phyloP scores from a whole-genome alignment of 495 filamentous ascomycete genomes.

The Podospora pseudoanserina region DNA sequence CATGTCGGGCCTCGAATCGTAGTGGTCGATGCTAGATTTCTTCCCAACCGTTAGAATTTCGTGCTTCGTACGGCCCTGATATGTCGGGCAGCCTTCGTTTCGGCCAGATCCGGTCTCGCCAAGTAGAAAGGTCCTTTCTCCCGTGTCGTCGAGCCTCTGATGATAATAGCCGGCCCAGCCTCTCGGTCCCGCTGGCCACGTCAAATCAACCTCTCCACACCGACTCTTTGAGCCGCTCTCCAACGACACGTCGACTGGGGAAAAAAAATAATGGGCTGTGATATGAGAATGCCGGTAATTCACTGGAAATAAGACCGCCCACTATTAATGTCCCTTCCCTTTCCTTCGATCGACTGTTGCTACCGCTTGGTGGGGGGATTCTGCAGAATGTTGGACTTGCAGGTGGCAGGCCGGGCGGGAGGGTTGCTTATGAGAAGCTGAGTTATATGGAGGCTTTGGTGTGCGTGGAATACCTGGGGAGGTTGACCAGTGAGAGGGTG shows the following conservation, averaged over 20 bases:
- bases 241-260: slow-evolving; percentile 12
- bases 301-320: slow-evolving; percentile 14
- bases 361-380: slow-evolving; percentile 1
- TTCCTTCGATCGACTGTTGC: slow-evolving; percentile 3
- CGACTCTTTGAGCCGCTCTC: slow-evolving; percentile 26
- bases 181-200: slow-evolving; percentile 27
- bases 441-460: background rate
- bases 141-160: slow-evolving; percentile 21
- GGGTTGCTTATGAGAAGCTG: slow-evolving; percentile 22
- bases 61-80: background rate
- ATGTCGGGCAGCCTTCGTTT: background rate
- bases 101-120: slow-evolving; percentile 17
- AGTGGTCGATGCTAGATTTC: background rate
- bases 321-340: slow-evolving; percentile 4
- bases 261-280: slow-evolving; percentile 27
- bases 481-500: background rate
- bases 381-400: slow-evolving; percentile 10
- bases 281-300: slow-evolving; percentile 22
- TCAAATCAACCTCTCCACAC: slow-evolving; percentile 26
- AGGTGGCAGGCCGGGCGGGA: slow-evolving; percentile 1
- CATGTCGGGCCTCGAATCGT: background rate
- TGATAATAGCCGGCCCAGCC: slow-evolving; percentile 32
- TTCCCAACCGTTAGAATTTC: slow-evolving; percentile 5
- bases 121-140: slow-evolving; percentile 8
- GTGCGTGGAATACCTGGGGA: background rate